phyloP scores from a whole-genome alignment of 2,329 filamentous ascomycete species.

The Metarhizium rileyi region DNA sequence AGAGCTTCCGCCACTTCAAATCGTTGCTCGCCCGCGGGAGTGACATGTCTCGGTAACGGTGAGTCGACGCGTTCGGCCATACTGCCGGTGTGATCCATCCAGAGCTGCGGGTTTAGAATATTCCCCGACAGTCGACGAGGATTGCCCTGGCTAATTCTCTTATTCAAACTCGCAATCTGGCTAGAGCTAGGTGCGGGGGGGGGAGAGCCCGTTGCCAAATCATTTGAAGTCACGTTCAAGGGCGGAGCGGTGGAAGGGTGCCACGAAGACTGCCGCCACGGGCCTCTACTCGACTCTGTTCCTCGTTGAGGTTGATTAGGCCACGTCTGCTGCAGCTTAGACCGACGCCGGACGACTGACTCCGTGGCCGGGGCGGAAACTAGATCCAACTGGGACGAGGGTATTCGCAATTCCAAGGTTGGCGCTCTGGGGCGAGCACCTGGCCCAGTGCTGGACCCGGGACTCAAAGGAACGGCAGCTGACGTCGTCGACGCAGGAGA shows the following conservation, averaged over 20 bases:
- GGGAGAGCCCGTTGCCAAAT: conserved; percentile 22
- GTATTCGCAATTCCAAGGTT: conserved; percentile 20
- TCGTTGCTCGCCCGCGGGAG: neutral
- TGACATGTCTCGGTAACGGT: neutral
- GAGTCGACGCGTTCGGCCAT: neutral
- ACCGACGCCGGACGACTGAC: conserved; percentile 18
- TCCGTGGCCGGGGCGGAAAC: conserved; percentile 9
- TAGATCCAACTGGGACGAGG: conserved; percentile 9
- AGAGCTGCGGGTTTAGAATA: conserved; percentile 18
- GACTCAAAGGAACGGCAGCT: neutral
- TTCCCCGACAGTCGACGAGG: conserved; percentile 34
- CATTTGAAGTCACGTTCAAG: conserved; percentile 19
- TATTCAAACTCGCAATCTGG: conserved; percentile 29
- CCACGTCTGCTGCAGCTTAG: conserved; percentile 37
- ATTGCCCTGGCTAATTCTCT: conserved; percentile 26
- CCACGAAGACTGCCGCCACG: conserved; percentile 15
- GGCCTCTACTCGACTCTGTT: conserved; percentile 6
- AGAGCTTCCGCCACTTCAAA: conserved; percentile 14
- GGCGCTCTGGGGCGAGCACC: conserved; percentile 4
- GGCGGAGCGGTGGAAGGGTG: conserved; percentile 34
- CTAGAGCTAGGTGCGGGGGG: conserved; percentile 29
- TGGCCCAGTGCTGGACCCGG: neutral
- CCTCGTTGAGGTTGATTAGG: conserved; percentile 25
- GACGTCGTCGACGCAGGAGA: neutral
- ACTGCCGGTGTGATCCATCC: neutral